A percentile compares a stretch with the other conserved stretches of the same genome.
These are phyloP conservation scores for Mallotus nudiflorus DNA, from an alignment of 345 rosid genomes.

Conservation along the genomic window DNA sequence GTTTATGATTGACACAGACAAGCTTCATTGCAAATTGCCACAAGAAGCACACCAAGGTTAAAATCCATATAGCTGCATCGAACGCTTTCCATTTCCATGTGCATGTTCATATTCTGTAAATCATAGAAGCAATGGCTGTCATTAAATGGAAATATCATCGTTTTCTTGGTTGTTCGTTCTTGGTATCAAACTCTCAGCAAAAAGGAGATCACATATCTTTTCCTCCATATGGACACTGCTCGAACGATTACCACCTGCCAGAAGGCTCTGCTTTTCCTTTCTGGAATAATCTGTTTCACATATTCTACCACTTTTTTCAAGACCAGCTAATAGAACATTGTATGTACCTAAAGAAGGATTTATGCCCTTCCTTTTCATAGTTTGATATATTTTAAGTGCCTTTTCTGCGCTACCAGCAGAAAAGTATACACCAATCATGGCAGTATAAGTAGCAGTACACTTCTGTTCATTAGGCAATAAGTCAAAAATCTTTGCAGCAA, in stretches of 20 bases:
- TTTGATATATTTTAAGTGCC: constrained; percentile 56
- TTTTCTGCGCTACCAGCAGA: constrained; percentile 72
- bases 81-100: too few relatives aligned
- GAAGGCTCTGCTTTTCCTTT: constrained; percentile 62
- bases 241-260: constrained; percentile 28
- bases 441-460: constrained; percentile 67
- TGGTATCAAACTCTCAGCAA: constrained; percentile 30
- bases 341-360: constrained; percentile 67
- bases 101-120: too few relatives aligned
- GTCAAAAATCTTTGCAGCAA: constrained; percentile 60
- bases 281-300: constrained; percentile 44
- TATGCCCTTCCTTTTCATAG: constrained; percentile 55
- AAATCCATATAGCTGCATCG: too few relatives aligned
- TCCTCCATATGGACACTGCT: constrained; percentile 40
- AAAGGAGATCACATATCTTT: constrained; percentile 74
- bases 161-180: too few relatives aligned
- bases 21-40: too few relatives aligned
- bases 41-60: too few relatives aligned
- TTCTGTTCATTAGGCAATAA: constrained; percentile 59
- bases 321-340: constrained; percentile 63
- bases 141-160: too few relatives aligned
- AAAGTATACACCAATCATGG: constrained; percentile 64
- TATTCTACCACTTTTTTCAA: constrained; percentile 53
- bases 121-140: too few relatives aligned
- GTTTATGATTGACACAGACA: too few relatives aligned